Conservation (phyloP, 1,139 yeast genomes). For the Diutina rugosa region DNA sequence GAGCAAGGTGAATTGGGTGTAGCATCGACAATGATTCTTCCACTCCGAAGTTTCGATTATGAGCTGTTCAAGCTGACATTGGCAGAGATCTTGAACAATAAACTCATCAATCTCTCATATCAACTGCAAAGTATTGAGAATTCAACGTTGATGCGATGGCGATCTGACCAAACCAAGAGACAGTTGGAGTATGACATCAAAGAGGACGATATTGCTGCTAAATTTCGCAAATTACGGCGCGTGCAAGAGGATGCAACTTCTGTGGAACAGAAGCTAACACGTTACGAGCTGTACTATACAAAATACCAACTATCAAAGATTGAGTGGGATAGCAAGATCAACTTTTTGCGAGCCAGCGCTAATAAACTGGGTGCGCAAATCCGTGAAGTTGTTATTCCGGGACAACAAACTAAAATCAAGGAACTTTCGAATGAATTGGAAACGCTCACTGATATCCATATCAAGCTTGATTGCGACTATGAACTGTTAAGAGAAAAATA, state of each 20-base stretch:
- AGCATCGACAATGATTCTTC: neutral
- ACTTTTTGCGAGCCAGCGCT: neutral
- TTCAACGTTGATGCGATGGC: slow-evolving; percentile 14
- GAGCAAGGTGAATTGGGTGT: neutral
- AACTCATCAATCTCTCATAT: slow-evolving; percentile 22
- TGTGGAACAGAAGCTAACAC: slow-evolving; percentile 33
- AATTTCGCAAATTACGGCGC: slow-evolving; percentile 33
- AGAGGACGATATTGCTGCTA: slow-evolving; percentile 33
- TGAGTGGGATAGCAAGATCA: neutral
- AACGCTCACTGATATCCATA: neutral
- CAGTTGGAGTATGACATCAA: slow-evolving; percentile 38
- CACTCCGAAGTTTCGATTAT: neutral
- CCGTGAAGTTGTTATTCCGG: neutral
- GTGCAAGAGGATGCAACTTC: slow-evolving; percentile 36
- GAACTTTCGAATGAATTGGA: neutral
- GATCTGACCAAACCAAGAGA: slow-evolving; percentile 32
- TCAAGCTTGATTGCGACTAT: neutral
- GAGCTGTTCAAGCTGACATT: slow-evolving; percentile 1
- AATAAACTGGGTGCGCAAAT: neutral
- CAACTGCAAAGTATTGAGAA: neutral
- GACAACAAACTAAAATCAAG: neutral
- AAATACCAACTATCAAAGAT: neutral
- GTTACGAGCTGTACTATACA: slow-evolving; percentile 15
- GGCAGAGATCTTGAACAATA: slow-evolving; percentile 18
- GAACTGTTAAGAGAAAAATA: neutral